Conservation (phyloP, 345 rosid species). For the Erodium maritimum region DNA sequence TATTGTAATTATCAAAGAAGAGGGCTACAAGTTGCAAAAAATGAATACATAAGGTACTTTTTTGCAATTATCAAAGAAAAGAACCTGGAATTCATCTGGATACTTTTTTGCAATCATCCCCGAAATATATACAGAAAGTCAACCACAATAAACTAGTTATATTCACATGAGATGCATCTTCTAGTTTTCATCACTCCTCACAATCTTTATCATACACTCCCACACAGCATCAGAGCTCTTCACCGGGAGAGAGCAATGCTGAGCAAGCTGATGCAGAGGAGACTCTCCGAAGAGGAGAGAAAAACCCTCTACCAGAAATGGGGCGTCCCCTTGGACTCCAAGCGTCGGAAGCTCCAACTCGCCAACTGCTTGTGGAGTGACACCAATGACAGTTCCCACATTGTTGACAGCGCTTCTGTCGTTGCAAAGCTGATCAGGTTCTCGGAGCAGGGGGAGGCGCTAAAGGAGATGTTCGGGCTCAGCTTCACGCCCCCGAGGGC, state of each 20-base stretch:
- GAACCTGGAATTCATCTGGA: no score
- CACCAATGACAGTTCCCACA: conserved; percentile 41
- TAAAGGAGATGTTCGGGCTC: conserved; percentile 84
- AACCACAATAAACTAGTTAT: no score
- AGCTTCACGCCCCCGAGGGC: conserved; percentile 58
- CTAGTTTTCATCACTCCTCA: neutral
- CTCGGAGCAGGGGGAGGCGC: conserved; percentile 64
- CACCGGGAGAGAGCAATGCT: conserved; percentile 59
- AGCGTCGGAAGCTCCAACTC: conserved; percentile 66
- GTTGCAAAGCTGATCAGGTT: conserved; percentile 74
- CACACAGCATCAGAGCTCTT: conserved; percentile 57
- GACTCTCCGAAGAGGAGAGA: conserved; percentile 57
- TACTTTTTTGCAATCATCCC: no score
- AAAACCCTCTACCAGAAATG: conserved; percentile 57
- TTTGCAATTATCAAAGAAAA: no score
- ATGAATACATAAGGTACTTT: no score
- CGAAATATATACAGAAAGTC: no score
- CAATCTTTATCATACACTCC: conserved; percentile 6
- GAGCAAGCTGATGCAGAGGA: conserved; percentile 74
- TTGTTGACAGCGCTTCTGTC: conserved; percentile 57
- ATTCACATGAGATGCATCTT: neutral
- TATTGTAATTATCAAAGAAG: no score
- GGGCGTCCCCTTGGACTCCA: conserved; percentile 60
- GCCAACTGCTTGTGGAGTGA: conserved; percentile 63
- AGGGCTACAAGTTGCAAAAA: no score